Percentiles rank a stretch among this genome's conserved stretches.
Evolutionary conservation across 768 basidiomycete species (phyloP).

Genomic region (Tylopilus vinaceipallidus): DNA sequence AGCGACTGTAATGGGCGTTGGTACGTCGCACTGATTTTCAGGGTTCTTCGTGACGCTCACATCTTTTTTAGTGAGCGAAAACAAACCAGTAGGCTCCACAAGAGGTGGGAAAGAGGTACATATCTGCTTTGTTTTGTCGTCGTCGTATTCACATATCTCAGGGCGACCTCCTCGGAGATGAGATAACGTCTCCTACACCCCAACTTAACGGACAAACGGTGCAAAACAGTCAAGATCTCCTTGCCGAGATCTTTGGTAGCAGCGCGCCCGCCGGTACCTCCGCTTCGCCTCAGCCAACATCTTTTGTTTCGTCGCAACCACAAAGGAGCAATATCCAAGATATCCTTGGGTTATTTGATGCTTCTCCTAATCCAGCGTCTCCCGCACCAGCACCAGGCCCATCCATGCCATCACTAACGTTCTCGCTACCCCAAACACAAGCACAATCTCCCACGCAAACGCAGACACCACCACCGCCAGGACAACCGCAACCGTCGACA

Average conservation of each 20-base stretch:
- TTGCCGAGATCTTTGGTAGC: constrained; percentile 89
- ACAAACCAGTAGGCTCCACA: constrained; percentile 93
- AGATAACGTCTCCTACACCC: constrained; percentile 45
- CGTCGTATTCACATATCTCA: constrained; percentile 7
- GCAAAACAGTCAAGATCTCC: constrained; percentile 78
- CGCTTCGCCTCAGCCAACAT: constrained; percentile 31
- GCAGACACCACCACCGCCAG: constrained; percentile 31
- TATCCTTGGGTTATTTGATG: constrained; percentile 85
- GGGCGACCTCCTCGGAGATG: constrained; percentile 85
- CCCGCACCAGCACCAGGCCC: constrained; percentile 12
- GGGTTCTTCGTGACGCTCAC: constrained; percentile 1
- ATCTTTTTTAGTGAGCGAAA: constrained; percentile 74
- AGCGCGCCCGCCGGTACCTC: constrained; percentile 30
- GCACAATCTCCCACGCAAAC: constrained; percentile 33
- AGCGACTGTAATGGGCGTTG: constrained; percentile 92
- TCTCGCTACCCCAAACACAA: constrained; percentile 39
- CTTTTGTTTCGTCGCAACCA: constrained; percentile 43
- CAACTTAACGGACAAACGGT: constrained; percentile 42
- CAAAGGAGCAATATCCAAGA: constrained; percentile 74
- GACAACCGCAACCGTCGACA: constrained; percentile 32
- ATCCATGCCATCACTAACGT: constrained; percentile 34
- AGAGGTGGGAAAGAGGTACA: constrained; percentile 70
- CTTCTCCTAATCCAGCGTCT: constrained; percentile 38
- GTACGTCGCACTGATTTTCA: constrained; percentile 42
- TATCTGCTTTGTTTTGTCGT: neutral